Percentiles rank a stretch among this genome's conserved stretches.
Conservation (phyloP, 2,329 filamentous ascomycete genomes). For the Xylariaceae sp. region DNA sequence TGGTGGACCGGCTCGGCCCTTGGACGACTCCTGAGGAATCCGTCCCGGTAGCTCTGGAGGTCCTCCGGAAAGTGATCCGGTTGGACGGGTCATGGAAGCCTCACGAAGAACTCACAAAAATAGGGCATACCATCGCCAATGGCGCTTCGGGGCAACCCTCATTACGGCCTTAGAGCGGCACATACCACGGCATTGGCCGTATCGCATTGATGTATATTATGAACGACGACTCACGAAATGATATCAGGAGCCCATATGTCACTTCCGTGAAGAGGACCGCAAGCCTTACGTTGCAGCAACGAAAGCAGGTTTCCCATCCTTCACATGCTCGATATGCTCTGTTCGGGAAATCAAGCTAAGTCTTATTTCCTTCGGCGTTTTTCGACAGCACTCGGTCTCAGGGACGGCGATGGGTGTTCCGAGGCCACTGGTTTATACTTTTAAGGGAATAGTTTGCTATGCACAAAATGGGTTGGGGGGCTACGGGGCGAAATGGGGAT, state of each 20-base stretch:
- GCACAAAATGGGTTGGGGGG: no score
- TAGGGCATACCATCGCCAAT: slow-evolving; percentile 22
- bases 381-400: no score
- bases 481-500: slow-evolving; percentile 7
- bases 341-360: no score
- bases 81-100: slow-evolving; percentile 28
- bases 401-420: no score
- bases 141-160: slow-evolving; percentile 14
- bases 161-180: neutral
- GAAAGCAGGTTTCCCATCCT: no score
- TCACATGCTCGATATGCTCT: no score
- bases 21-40: slow-evolving; percentile 31
- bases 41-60: slow-evolving; percentile 28
- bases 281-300: no score
- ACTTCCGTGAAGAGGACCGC: no score
- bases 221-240: slow-evolving; percentile 29
- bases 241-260: slow-evolving; percentile 14
- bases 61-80: slow-evolving; percentile 28
- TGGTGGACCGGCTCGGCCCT: slow-evolving; percentile 33
- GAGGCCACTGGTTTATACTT: no score
- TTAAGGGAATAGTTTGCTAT: no score
- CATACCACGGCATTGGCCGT: slow-evolving; percentile 1
- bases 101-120: slow-evolving; percentile 24
- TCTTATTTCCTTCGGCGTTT: no score
- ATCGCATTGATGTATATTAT: slow-evolving; percentile 27